Percentiles rank a stretch among this genome's conserved stretches.
Evolutionary conservation across 73 alveolate species (phyloP).

Genomic region (Tetrahymena elliotti): DNA sequence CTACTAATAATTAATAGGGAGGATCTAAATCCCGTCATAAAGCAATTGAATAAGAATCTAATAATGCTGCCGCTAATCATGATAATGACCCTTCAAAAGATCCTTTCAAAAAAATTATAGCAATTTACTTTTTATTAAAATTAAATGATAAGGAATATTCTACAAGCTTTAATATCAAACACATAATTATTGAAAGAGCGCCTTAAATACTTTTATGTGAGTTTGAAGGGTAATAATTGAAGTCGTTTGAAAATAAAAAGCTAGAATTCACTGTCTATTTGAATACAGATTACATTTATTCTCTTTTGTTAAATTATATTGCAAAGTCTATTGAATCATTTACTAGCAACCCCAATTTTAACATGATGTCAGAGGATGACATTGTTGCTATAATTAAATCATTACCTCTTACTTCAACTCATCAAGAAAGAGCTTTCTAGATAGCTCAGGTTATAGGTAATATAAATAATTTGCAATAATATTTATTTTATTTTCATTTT

Average conservation of each 20-base stretch:
- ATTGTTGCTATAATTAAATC: slow-evolving; percentile 1
- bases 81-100: slow-evolving; percentile 33
- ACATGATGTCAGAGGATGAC: slow-evolving; percentile 9
- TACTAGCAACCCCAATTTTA: neutral
- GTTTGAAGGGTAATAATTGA: slow-evolving; percentile 14
- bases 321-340: slow-evolving; percentile 1
- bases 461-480: neutral
- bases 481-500: too few species aligned
- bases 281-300: slow-evolving; percentile 19
- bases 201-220: slow-evolving; percentile 18
- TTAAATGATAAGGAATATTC: slow-evolving; percentile 1
- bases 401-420: neutral
- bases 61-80: neutral
- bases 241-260: slow-evolving; percentile 15
- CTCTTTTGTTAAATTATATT: slow-evolving; percentile 9
- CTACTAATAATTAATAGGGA: neutral
- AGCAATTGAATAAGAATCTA: neutral
- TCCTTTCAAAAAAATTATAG: slow-evolving; percentile 6
- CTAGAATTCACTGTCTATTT: slow-evolving; percentile 35
- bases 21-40: neutral
- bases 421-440: slow-evolving; percentile 23
- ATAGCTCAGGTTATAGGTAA: slow-evolving; percentile 13
- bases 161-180: slow-evolving; percentile 1
- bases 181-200: slow-evolving; percentile 12
- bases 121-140: slow-evolving; percentile 16